A percentile compares a stretch with the other conserved stretches of the same genome.
Evolutionary conservation across 2,329 filamentous ascomycete genomes (phyloP).

Genomic region (Periglandula ipomoeae): DNA sequence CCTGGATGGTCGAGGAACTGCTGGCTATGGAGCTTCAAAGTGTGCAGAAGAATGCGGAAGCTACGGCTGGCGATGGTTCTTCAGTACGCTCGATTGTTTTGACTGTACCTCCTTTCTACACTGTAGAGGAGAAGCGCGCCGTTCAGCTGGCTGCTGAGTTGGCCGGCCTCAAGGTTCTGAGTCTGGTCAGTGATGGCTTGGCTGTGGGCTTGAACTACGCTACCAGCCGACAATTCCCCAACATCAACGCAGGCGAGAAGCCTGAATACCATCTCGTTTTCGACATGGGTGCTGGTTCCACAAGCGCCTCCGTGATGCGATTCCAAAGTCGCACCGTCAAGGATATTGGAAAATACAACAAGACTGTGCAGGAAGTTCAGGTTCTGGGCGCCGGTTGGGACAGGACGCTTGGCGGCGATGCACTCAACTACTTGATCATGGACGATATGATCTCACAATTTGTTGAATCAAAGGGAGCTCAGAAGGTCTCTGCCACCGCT

Average conservation of each 20-base stretch:
- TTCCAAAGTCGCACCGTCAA: constrained; percentile 88
- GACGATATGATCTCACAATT: constrained; percentile 83
- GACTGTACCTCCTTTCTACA: constrained; percentile 86
- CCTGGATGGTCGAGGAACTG: constrained; percentile 81
- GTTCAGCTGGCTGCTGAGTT: constrained; percentile 76
- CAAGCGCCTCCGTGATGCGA: constrained; percentile 79
- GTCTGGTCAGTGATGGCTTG: constrained; percentile 78
- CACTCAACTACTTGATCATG: constrained; percentile 78
- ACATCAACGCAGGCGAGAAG: constrained; percentile 69
- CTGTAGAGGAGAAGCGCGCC: constrained; percentile 79
- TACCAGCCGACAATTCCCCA: constrained; percentile 81
- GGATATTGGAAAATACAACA: constrained; percentile 87
- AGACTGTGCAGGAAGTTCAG: constrained; percentile 92
- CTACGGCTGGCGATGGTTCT: constrained; percentile 65
- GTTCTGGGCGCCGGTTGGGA: constrained; percentile 86
- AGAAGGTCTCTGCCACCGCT: constrained; percentile 52
- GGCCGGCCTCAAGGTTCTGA: constrained; percentile 78
- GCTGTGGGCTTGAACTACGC: constrained; percentile 95
- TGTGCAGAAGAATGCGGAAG: constrained; percentile 80
- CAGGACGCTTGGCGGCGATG: constrained; percentile 77
- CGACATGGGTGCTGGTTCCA: constrained; percentile 95
- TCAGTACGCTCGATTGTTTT: constrained; percentile 75
- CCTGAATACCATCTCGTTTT: constrained; percentile 90
- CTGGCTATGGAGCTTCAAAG: constrained; percentile 94
- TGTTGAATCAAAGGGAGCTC: constrained; percentile 56